Percentiles rank a stretch among this genome's conserved stretches.
These are phyloP conservation scores for Sanghuangporus baumii DNA, from an alignment of 1,284 basidiomycete genomes.

Conservation along the genomic window DNA sequence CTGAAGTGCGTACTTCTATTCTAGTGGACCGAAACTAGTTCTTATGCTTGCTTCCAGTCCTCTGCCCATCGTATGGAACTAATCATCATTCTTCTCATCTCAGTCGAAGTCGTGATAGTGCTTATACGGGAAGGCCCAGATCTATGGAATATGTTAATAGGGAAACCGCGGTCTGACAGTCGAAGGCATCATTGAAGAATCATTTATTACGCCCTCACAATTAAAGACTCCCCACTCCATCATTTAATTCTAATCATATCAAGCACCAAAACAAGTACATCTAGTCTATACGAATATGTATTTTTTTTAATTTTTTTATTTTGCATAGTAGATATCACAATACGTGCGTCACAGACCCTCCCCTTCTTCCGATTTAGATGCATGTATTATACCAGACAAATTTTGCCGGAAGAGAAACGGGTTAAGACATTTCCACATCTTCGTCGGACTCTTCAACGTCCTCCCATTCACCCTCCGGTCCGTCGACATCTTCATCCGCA, in stretches of 20 bases:
- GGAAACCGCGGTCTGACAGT: not conserved
- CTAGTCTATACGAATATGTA: not conserved
- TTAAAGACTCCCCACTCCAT: not conserved
- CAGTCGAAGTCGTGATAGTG: constrained; percentile 86
- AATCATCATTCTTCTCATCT: constrained; percentile 85
- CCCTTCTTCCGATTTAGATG: too few relatives aligned
- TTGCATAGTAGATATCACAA: not conserved
- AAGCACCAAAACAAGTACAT: not conserved
- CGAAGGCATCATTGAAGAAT: not conserved
- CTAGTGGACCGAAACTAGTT: not conserved
- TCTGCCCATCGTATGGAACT: constrained; percentile 87
- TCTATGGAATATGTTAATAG: constrained; percentile 47
- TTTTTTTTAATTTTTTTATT: too few relatives aligned
- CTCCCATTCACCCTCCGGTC: constrained; percentile 41
- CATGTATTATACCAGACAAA: too few relatives aligned
- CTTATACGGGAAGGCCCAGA: constrained; percentile 58
- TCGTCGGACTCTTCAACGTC: constrained; percentile 41
- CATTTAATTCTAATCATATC: not conserved
- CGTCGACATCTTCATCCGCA: constrained; percentile 45
- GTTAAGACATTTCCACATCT: constrained; percentile 55
- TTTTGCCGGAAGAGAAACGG: not conserved
- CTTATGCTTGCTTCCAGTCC: constrained; percentile 44
- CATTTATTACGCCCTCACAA: not conserved
- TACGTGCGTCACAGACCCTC: not conserved
- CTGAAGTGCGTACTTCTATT: constrained; percentile 48